Evolutionary conservation across 2,329 filamentous ascomycete species (phyloP).

Genomic region (Talaromyces islandicus): DNA sequence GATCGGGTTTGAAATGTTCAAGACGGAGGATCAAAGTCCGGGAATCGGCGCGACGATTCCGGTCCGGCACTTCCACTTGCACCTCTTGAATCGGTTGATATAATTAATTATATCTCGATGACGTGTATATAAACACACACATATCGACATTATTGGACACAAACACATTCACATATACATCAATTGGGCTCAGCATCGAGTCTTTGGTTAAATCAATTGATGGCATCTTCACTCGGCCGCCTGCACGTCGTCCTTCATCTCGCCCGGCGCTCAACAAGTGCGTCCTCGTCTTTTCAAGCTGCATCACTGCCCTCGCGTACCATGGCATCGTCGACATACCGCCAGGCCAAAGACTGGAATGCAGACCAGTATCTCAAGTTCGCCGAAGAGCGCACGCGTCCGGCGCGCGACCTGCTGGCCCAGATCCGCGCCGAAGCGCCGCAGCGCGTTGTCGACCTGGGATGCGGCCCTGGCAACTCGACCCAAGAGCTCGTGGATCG

Average conservation of each 20-base stretch:
- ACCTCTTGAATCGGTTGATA: no score
- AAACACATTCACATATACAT: neutral
- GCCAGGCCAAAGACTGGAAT: slow-evolving; percentile 44
- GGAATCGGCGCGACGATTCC: no score
- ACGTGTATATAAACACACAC: no score
- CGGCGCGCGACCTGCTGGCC: slow-evolving; percentile 49
- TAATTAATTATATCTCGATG: no score
- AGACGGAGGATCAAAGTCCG: no score
- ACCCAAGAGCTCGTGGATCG: slow-evolving; percentile 44
- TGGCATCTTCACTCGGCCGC: neutral
- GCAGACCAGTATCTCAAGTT: slow-evolving; percentile 55
- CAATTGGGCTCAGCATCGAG: no score
- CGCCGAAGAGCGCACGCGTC: slow-evolving; percentile 46
- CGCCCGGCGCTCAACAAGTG: neutral
- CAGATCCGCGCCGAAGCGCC: slow-evolving; percentile 39
- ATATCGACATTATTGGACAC: neutral
- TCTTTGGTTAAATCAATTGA: neutral
- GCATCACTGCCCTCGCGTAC: neutral
- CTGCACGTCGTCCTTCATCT: neutral
- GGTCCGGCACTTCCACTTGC: no score
- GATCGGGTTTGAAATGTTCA: no score
- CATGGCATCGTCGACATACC: neutral
- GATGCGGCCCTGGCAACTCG: slow-evolving; percentile 57
- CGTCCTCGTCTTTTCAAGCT: no score
- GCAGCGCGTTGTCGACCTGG: slow-evolving; percentile 50